Percentiles rank a stretch among this genome's conserved stretches.
phyloP scores from a whole-genome alignment of 192 early-diverging fungal genomes.

The Entomortierella chlamydospora region DNA sequence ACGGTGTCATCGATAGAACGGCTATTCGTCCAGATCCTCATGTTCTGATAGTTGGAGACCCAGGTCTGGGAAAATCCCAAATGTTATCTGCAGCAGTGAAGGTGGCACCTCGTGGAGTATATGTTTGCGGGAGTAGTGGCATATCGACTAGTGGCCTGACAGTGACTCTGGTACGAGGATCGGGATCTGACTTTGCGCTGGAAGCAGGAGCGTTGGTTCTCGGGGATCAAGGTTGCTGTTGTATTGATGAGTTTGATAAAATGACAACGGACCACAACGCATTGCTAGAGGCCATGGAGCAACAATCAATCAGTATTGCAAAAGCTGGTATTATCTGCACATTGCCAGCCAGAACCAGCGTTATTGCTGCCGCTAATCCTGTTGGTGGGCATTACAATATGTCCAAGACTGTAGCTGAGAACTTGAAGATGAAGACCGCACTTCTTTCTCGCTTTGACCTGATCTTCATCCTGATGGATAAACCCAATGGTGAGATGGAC shows the following conservation, averaged over 20 bases:
- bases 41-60: constrained; percentile 85
- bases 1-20: constrained; percentile 56
- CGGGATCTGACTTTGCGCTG: constrained; percentile 34
- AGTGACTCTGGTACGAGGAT: constrained; percentile 32
- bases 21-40: constrained; percentile 77
- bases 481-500: constrained; percentile 84
- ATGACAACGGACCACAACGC: constrained; percentile 84
- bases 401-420: constrained; percentile 84
- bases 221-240: constrained; percentile 89
- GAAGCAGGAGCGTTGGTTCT: constrained; percentile 81
- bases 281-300: constrained; percentile 89
- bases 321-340: constrained; percentile 90
- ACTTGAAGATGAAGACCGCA: constrained; percentile 80
- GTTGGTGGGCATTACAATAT: constrained; percentile 90
- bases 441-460: constrained; percentile 86
- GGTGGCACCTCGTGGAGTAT: constrained; percentile 82
- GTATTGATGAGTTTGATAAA: constrained; percentile 95
- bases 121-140: constrained; percentile 38
- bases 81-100: constrained; percentile 87
- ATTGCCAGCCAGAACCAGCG: constrained; percentile 83
- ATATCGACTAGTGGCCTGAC: constrained; percentile 45
- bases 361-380: constrained; percentile 92
- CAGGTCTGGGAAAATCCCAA: constrained; percentile 89
- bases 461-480: constrained; percentile 85
- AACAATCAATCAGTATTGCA: constrained; percentile 87